Conservation (phyloP, 1,139 yeast species). For the Blastobotrys apis region DNA sequence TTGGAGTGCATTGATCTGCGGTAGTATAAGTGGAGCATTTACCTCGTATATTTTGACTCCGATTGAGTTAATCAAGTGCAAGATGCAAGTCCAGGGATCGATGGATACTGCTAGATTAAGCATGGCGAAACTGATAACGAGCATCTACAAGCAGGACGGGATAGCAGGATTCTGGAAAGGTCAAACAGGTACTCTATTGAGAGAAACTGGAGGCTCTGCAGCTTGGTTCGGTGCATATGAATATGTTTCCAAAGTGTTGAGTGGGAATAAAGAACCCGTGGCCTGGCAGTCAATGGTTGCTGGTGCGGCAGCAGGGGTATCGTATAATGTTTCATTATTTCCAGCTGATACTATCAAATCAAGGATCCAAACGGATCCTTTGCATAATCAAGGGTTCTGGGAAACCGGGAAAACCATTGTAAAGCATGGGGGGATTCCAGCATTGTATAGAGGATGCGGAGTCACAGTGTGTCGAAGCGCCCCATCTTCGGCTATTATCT, state of each 20-base stretch:
- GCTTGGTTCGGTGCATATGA: constrained; percentile 94
- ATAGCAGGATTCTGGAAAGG: constrained; percentile 75
- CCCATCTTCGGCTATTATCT: constrained; percentile 87
- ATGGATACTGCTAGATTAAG: constrained; percentile 9
- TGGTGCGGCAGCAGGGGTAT: constrained; percentile 85
- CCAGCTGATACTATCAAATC: constrained; percentile 92
- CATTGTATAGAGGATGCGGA: constrained; percentile 80
- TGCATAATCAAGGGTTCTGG: constrained; percentile 30
- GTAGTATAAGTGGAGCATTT: constrained; percentile 76
- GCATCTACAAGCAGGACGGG: constrained; percentile 45
- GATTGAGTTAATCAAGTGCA: constrained; percentile 81
- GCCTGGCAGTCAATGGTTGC: constrained; percentile 58
- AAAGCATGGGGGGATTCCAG: constrained; percentile 52
- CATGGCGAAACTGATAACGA: constrained; percentile 7
- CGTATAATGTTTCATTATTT: constrained; percentile 72
- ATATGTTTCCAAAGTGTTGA: constrained; percentile 42
- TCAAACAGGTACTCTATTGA: constrained; percentile 70
- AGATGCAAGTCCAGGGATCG: constrained; percentile 63
- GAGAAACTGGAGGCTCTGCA: constrained; percentile 89
- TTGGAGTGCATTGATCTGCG: constrained; percentile 46
- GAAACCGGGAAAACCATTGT: constrained; percentile 41
- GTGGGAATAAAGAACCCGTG: constrained; percentile 29
- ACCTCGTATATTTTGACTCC: constrained; percentile 89
- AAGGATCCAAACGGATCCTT: constrained; percentile 69
- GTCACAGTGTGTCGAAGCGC: constrained; percentile 77